These are phyloP conservation scores for Macrophomina tecta DNA, from an alignment of 2,329 filamentous ascomycete genomes.

Conservation along the genomic window DNA sequence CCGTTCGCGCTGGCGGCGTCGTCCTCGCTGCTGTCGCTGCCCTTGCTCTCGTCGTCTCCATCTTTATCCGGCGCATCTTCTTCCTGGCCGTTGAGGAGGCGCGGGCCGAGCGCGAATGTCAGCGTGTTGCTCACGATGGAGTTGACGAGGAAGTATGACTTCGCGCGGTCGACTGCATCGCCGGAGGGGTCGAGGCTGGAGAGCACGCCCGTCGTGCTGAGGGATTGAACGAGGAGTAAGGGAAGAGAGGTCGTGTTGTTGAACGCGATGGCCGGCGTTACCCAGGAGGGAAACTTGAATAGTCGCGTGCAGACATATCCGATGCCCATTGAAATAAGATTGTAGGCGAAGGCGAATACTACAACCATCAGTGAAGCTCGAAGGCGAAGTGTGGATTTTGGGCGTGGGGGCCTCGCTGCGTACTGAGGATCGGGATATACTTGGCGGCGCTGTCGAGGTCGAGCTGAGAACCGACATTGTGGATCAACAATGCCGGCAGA, in stretches of 20 bases:
- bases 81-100: conserved; percentile 58
- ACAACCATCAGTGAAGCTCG: background rate
- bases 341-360: conserved; percentile 61
- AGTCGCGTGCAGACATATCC: conserved; percentile 52
- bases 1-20: background rate
- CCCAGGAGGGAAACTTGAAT: conserved; percentile 60
- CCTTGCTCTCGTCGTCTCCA: conserved; percentile 37
- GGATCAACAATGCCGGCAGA: conserved; percentile 59
- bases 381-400: conserved; percentile 23
- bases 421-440: conserved; percentile 58
- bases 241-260: conserved; percentile 64
- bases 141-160: conserved; percentile 71
- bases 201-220: conserved; percentile 64
- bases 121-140: conserved; percentile 68
- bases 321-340: conserved; percentile 55
- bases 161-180: conserved; percentile 63
- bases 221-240: conserved; percentile 58
- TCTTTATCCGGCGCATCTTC: conserved; percentile 44
- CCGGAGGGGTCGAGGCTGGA: conserved; percentile 50
- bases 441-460: conserved; percentile 53
- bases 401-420: conserved; percentile 30
- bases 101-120: conserved; percentile 68
- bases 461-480: conserved; percentile 60
- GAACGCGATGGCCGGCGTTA: conserved; percentile 60
- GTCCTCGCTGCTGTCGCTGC: conserved; percentile 28